Base-by-base conservation (phyloP, 768 basidiomycete species). In the Strobilomyces dryophilus region DNA sequence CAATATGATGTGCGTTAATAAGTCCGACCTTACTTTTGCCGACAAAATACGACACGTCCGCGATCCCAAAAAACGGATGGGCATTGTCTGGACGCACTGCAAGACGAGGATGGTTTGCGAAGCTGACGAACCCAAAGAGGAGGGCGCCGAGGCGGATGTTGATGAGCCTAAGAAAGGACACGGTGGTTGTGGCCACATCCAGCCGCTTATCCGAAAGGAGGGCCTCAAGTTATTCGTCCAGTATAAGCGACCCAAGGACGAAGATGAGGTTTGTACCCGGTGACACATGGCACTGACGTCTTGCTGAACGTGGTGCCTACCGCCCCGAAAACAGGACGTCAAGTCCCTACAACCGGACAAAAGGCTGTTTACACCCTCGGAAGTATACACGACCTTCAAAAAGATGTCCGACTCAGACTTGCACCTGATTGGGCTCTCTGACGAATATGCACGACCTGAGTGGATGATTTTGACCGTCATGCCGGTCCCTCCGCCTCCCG, bases 391-490 rank as follows among this genome's bases (percentile, higher is more conserved):
- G 40, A 85, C 91, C n/a, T 84, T 98, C 70, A 91, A 92, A 74
- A 98, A 98, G 80, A 93, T 98, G 74, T 82, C 92, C 8, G 85
- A 93, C 55, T 79, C 83, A 12, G 95, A 98, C 66, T 79, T 98
- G 15, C 81, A 85, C 57, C 77, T 94, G 26, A 82, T 98, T 59
- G 97, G 97, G 35, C 83, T 98, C 10, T 95, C 90, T 26, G 91
- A 94, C 53, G 91, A 92, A 66, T 98, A 97, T 66, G 95, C 97
- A 8, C 84, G 95, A 39, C 97, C 97, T 3, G 93, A 98, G 64
- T 99, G 97, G 97, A 98, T 99, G 97, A 97, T 99, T 60, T 75
- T 98, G 39, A 98, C 97, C 0, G 93, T 98, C 35, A 80, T 98
- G 69, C 97, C 97, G 34, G 95, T 99, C 0, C 97, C 97, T 2